These are phyloP conservation scores for Penicillium manginii DNA, from an alignment of 495 filamentous ascomycete genomes.

Conservation along the genomic window DNA sequence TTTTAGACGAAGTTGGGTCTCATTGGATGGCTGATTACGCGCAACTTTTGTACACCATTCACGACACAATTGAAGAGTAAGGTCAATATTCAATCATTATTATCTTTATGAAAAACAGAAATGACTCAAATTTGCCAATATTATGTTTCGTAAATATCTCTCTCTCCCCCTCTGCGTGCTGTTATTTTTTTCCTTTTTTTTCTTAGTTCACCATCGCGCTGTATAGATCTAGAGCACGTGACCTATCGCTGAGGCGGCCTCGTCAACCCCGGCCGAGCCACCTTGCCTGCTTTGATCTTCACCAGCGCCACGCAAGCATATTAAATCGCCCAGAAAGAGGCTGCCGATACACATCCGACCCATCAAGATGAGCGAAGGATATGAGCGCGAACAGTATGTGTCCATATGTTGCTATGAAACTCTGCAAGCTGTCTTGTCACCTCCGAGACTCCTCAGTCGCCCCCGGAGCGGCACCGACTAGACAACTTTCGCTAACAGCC, in stretches of 20 bases:
- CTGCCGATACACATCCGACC: background rate
- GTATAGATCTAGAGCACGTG: conserved; percentile 13
- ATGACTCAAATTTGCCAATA: background rate
- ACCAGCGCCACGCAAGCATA: background rate
- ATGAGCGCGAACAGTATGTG: conserved; percentile 82
- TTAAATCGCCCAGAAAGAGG: background rate
- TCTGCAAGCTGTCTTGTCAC: background rate
- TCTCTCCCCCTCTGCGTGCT: no score
- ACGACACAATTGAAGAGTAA: conserved; percentile 8
- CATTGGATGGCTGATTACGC: conserved; percentile 20
- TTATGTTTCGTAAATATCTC: background rate
- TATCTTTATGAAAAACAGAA: no score
- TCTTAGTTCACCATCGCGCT: background rate
- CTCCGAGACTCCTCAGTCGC: background rate
- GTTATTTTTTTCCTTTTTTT: background rate
- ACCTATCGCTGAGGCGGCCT: conserved; percentile 14
- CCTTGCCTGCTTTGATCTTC: conserved; percentile 3
- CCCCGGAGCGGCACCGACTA: background rate
- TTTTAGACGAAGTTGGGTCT: conserved; percentile 18
- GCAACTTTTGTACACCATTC: conserved; percentile 16
- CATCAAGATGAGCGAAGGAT: conserved; percentile 83
- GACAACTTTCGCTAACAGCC: conserved; percentile 13
- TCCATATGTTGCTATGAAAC: background rate
- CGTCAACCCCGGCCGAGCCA: conserved; percentile 19
- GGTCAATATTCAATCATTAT: no score